Evolutionary conservation across 202 grass and related monocot genomes (phyloP).

Genomic region (Eragrostis tef): DNA sequence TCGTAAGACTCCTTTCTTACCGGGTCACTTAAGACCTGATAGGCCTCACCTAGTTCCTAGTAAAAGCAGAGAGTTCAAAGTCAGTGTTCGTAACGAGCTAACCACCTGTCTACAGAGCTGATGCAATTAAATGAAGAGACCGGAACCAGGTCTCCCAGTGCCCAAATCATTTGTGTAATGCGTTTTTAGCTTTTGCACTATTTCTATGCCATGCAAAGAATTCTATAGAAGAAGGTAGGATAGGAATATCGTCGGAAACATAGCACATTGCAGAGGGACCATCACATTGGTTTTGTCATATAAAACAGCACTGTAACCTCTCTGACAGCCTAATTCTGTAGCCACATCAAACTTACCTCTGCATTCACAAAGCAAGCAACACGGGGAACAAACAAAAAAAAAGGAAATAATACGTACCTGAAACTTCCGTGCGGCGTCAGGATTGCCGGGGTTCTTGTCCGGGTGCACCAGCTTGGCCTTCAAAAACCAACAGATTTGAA

Average conservation of each 20-base stretch:
- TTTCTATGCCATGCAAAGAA: neutral
- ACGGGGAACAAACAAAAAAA: too few relatives aligned
- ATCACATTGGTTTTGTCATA: neutral
- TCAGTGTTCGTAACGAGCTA: neutral
- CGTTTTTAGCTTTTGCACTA: neutral
- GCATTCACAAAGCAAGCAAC: too few relatives aligned
- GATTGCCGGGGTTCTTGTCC: too few relatives aligned
- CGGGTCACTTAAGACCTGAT: constrained; percentile 90
- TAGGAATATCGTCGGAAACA: neutral
- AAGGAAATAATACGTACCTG: constrained; percentile 51
- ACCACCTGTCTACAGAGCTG: neutral
- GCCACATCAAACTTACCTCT: too few relatives aligned
- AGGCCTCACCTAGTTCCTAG: constrained; percentile 89
- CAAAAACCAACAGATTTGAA: too few relatives aligned
- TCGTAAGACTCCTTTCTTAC: constrained; percentile 80
- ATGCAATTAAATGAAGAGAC: neutral
- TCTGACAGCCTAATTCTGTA: neutral
- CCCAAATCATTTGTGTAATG: neutral
- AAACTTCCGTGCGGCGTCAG: constrained; percentile 56
- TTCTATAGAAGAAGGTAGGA: neutral
- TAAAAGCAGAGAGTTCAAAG: constrained; percentile 31
- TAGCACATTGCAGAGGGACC: neutral
- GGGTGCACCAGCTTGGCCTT: too few relatives aligned
- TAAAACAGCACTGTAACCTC: neutral
- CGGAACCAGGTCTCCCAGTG: neutral